Evolutionary conservation across 208 protist species (phyloP).

Genomic region (Acanthamoeba sp.): DNA sequence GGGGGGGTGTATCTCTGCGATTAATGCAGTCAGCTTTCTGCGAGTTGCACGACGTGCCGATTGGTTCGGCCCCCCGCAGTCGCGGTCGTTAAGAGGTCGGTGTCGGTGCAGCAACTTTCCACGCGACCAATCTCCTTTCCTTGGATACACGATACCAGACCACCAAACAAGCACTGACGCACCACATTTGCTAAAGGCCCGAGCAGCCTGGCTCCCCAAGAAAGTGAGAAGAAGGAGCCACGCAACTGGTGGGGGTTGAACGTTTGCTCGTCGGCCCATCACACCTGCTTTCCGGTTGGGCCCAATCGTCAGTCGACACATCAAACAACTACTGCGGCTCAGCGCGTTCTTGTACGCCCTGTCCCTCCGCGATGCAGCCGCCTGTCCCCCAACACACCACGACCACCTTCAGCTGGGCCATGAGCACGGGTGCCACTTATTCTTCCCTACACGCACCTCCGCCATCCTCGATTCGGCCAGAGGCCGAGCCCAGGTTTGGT

Average conservation of each 20-base stretch:
- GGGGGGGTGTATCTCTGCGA: too few species aligned
- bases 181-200: background rate
- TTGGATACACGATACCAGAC: background rate
- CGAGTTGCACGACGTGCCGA: too few species aligned
- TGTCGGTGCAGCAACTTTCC: too few species aligned
- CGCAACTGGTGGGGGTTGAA: background rate
- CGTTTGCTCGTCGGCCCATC: too few species aligned
- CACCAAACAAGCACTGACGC: background rate
- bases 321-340: too few species aligned
- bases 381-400: background rate
- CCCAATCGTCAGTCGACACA: background rate
- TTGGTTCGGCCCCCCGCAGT: too few species aligned
- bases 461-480: background rate
- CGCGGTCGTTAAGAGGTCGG: too few species aligned
- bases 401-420: background rate
- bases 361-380: too few species aligned
- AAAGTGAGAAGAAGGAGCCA: background rate
- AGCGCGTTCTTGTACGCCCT: too few species aligned
- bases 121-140: background rate
- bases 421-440: background rate
- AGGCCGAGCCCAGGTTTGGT: background rate
- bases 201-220: background rate
- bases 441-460: background rate
- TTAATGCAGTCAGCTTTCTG: too few species aligned
- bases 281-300: too few species aligned